A percentile compares a stretch with the other conserved stretches of the same genome.
These are phyloP conservation scores for Aspergillus terreus DNA, from an alignment of 2,329 filamentous ascomycete genomes.

Conservation along the genomic window DNA sequence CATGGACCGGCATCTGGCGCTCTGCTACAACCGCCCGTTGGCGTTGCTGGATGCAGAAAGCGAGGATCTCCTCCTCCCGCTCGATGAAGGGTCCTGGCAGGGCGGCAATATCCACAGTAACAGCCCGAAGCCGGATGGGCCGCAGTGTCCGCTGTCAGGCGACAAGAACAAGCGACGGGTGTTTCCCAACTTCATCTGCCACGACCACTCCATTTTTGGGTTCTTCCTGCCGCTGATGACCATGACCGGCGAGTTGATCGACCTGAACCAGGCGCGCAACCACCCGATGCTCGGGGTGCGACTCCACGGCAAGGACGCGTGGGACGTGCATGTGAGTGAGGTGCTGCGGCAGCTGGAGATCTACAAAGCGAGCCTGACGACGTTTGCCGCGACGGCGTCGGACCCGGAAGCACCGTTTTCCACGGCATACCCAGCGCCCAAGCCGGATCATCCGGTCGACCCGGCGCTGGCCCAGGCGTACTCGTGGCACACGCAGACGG, in stretches of 20 bases:
- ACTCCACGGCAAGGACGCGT: conserved; percentile 69
- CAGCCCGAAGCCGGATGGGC: conserved; percentile 39
- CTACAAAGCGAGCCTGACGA: conserved; percentile 71
- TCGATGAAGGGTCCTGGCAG: conserved; percentile 84
- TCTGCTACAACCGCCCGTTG: conserved; percentile 88
- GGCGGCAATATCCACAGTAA: conserved; percentile 68
- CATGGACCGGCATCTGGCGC: conserved; percentile 81
- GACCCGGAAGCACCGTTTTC: conserved; percentile 24
- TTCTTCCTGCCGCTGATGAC: conserved; percentile 95
- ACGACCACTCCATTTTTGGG: conserved; percentile 82
- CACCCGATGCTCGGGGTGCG: conserved; percentile 77
- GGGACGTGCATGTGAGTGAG: conserved; percentile 74
- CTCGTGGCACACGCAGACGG: conserved; percentile 69
- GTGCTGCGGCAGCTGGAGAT: conserved; percentile 75
- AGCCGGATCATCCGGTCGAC: conserved; percentile 50
- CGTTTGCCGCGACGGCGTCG: conserved; percentile 24
- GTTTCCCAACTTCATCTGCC: conserved; percentile 80
- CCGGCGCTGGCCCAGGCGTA: conserved; percentile 29
- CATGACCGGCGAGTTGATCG: conserved; percentile 85
- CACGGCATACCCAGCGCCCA: conserved; percentile 59
- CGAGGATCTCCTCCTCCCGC: conserved; percentile 75
- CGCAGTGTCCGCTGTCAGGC: conserved; percentile 31
- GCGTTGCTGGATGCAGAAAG: conserved; percentile 87
- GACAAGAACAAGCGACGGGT: conserved; percentile 50
- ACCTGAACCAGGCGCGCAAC: conserved; percentile 83